These are phyloP conservation scores for Lichtheimia ornata DNA, from an alignment of 371 early-diverging fungal species.

Conservation along the genomic window DNA sequence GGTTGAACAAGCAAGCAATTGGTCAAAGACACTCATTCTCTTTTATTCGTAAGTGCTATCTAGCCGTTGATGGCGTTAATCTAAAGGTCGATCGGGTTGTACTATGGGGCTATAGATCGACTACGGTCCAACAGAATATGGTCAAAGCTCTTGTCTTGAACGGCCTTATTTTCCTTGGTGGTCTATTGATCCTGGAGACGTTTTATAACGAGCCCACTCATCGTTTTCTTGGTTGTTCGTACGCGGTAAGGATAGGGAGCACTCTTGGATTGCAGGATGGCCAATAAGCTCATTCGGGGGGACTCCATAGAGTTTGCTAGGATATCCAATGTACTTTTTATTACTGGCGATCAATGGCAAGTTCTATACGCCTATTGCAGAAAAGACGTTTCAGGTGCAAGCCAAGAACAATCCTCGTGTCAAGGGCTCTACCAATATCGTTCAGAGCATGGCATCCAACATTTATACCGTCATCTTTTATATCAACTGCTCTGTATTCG, in stretches of 20 bases:
- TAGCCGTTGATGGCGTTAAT: not conserved
- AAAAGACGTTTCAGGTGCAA: constrained; percentile 33
- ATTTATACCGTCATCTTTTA: constrained; percentile 46
- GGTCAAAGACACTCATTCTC: constrained; percentile 35
- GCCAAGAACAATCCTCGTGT: constrained; percentile 17
- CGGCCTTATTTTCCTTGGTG: constrained; percentile 39
- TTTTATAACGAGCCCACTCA: constrained; percentile 41
- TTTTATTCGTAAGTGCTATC: constrained; percentile 32
- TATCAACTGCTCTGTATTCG: constrained; percentile 42
- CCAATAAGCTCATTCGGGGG: too few species aligned
- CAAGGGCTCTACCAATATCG: constrained; percentile 12
- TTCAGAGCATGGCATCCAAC: constrained; percentile 27
- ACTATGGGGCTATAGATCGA: constrained; percentile 28
- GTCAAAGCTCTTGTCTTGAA: constrained; percentile 39
- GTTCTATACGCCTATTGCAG: constrained; percentile 48
- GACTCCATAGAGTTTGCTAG: constrained; percentile 35
- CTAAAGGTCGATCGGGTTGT: not conserved
- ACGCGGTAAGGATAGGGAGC: constrained; percentile 28
- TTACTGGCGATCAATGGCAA: constrained; percentile 44
- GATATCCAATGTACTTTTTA: constrained; percentile 51
- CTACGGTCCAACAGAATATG: constrained; percentile 33
- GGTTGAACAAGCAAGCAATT: constrained; percentile 37
- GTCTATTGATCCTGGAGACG: constrained; percentile 36
- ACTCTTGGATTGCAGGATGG: too few species aligned
- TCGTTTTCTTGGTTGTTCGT: constrained; percentile 33